Evolutionary conservation across 495 filamentous ascomycete genomes (phyloP).

Genomic region (Xanthoparmelia taractica): DNA sequence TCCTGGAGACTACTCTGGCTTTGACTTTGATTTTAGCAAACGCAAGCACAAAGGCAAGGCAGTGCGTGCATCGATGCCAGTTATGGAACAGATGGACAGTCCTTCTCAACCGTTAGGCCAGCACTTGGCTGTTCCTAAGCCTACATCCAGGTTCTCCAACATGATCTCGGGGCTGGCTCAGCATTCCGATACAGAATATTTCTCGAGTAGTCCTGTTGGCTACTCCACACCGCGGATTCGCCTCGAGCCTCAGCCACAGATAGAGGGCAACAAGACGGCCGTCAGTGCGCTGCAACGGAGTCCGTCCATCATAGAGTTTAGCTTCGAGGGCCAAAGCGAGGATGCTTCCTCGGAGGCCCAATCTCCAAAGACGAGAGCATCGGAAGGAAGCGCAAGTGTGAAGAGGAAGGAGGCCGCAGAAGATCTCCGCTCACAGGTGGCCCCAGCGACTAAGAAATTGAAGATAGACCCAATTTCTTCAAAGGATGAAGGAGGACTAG

Average conservation of each 20-base stretch:
- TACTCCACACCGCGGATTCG: slow-evolving; percentile 32
- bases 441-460: slow-evolving; percentile 17
- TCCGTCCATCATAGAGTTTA: slow-evolving; percentile 15
- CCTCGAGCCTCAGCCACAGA: slow-evolving; percentile 23
- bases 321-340: slow-evolving; percentile 20
- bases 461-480: slow-evolving; percentile 14
- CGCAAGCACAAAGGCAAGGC: slow-evolving; percentile 13
- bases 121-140: not conserved
- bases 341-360: slow-evolving; percentile 1
- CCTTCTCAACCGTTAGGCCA: not conserved
- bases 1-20: slow-evolving; percentile 14
- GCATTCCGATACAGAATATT: slow-evolving; percentile 22
- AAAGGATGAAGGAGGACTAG: slow-evolving; percentile 7
- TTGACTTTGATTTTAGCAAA: slow-evolving; percentile 21
- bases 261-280: slow-evolving; percentile 12
- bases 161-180: slow-evolving; percentile 22
- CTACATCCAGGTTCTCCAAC: slow-evolving; percentile 16
- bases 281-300: slow-evolving; percentile 14
- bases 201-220: slow-evolving; percentile 31
- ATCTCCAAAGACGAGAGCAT: slow-evolving; percentile 6
- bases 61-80: not conserved
- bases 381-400: slow-evolving; percentile 16
- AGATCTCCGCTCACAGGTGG: slow-evolving; percentile 9
- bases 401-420: slow-evolving; percentile 22
- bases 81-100: not conserved